phyloP scores from a whole-genome alignment of 2,329 filamentous ascomycete species.

The Dothistroma septosporum region DNA sequence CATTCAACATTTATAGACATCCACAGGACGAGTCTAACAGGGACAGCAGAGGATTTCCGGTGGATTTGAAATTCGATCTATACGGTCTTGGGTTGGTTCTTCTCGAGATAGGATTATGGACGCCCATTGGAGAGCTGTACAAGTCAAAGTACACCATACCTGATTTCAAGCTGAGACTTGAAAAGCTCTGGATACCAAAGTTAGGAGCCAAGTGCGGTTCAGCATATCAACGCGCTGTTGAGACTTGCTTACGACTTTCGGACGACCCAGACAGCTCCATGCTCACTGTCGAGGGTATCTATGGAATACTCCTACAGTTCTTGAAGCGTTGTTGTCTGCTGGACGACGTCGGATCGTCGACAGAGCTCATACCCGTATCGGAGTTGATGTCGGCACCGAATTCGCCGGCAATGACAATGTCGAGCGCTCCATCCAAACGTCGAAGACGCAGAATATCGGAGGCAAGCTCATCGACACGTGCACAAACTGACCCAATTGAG shows the following conservation, averaged over 20 bases:
- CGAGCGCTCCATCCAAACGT: constrained; percentile 7
- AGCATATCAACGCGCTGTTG: constrained; percentile 70
- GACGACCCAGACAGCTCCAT: constrained; percentile 41
- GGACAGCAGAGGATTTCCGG: constrained; percentile 47
- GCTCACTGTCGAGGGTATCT: constrained; percentile 28
- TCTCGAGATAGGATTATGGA: constrained; percentile 73
- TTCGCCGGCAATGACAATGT: constrained; percentile 12
- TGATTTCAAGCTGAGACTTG: constrained; percentile 61
- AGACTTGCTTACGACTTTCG: constrained; percentile 67
- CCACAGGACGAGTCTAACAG: constrained; percentile 45
- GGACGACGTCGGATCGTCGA: constrained; percentile 29
- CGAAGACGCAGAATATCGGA: constrained; percentile 13
- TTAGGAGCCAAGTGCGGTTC: constrained; percentile 67
- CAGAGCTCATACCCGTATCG: constrained; percentile 24
- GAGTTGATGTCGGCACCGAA: constrained; percentile 21
- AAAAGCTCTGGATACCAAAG: constrained; percentile 60
- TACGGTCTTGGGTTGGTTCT: constrained; percentile 71
- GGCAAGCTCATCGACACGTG: constrained; percentile 18
- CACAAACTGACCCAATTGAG: constrained; percentile 20
- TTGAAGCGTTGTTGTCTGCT: constrained; percentile 36
- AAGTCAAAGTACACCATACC: constrained; percentile 57
- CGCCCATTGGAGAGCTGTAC: constrained; percentile 56
- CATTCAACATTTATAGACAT: constrained; percentile 62
- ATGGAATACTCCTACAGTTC: constrained; percentile 30
- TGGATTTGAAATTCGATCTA: constrained; percentile 53